Conservation (phyloP, 2,329 filamentous ascomycete genomes). For the Cyphellophora attinorum region DNA sequence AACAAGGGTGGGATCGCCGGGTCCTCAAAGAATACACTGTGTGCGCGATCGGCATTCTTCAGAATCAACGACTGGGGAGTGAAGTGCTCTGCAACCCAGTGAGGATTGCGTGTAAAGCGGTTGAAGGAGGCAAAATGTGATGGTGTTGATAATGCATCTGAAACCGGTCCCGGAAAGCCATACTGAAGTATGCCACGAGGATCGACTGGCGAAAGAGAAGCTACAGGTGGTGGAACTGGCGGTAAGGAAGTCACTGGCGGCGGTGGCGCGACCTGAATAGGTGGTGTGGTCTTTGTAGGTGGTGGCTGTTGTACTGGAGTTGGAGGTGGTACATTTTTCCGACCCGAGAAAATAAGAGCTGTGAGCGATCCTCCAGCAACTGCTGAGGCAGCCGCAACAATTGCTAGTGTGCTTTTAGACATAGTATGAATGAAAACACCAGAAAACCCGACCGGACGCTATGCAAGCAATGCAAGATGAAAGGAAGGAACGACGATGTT, state of each 20-base stretch:
- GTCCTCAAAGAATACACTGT: constrained; percentile 80
- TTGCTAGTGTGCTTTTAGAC: constrained; percentile 69
- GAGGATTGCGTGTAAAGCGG: constrained; percentile 78
- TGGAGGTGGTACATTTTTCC: constrained; percentile 28
- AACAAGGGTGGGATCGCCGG: constrained; percentile 70
- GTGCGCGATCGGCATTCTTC: constrained; percentile 70
- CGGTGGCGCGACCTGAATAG: constrained; percentile 21
- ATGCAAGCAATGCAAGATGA: too few species aligned
- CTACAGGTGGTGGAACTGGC: constrained; percentile 19
- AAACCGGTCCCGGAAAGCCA: constrained; percentile 83
- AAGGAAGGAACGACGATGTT: too few species aligned
- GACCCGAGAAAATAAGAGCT: constrained; percentile 54
- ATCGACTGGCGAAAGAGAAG: constrained; percentile 49
- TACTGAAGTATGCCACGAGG: constrained; percentile 72
- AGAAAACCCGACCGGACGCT: too few species aligned
- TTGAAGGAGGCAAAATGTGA: constrained; percentile 84
- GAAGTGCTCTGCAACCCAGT: constrained; percentile 96
- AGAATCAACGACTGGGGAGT: constrained; percentile 71
- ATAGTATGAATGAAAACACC: too few species aligned
- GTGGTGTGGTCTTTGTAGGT: constrained; percentile 26
- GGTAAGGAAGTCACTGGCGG: constrained; percentile 7
- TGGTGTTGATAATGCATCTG: constrained; percentile 67
- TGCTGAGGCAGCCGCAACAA: constrained; percentile 67
- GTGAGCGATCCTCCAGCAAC: constrained; percentile 68
- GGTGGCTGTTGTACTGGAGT: constrained; percentile 23